A percentile compares a stretch with the other conserved stretches of the same genome.
These are phyloP conservation scores for Pistacia integerrima DNA, from an alignment of 345 rosid species.

Conservation along the genomic window DNA sequence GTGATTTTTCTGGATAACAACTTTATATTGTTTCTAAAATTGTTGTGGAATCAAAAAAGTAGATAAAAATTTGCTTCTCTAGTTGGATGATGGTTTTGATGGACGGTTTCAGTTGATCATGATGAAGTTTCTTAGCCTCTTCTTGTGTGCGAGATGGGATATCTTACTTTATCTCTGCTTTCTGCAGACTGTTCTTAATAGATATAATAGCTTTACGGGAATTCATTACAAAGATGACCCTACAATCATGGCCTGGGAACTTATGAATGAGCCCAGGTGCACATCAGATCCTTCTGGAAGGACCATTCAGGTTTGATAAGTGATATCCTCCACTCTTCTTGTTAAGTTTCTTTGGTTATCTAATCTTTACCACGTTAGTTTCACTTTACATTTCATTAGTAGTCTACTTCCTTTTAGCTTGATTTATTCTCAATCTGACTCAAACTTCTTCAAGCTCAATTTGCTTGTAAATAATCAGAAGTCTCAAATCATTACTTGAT, in stretches of 20 bases:
- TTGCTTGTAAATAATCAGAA: background rate
- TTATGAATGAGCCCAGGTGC: slow-evolving; percentile 97
- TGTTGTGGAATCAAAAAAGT: background rate
- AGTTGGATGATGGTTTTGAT: background rate
- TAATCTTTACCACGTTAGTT: background rate
- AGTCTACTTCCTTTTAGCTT: background rate
- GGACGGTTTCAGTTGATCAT: background rate
- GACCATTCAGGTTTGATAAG: slow-evolving; percentile 74
- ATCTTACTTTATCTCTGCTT: background rate
- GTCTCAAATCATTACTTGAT: background rate
- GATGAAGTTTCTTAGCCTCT: background rate
- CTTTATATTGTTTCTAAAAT: background rate
- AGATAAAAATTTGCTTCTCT: background rate
- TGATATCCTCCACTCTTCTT: slow-evolving; percentile 13
- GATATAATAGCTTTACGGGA: slow-evolving; percentile 71
- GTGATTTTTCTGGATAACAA: no score
- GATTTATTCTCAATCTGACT: background rate
- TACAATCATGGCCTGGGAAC: slow-evolving; percentile 99
- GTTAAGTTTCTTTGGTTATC: background rate
- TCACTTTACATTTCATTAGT: background rate
- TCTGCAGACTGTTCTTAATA: slow-evolving; percentile 66
- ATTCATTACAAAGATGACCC: slow-evolving; percentile 84
- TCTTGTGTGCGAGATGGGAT: background rate
- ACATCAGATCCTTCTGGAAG: slow-evolving; percentile 77
- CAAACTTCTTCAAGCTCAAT: background rate